A percentile compares a stretch with the other conserved stretches of the same genome.
Conservation (phyloP, 345 rosid species). For the Rhodamnia argentea region DNA sequence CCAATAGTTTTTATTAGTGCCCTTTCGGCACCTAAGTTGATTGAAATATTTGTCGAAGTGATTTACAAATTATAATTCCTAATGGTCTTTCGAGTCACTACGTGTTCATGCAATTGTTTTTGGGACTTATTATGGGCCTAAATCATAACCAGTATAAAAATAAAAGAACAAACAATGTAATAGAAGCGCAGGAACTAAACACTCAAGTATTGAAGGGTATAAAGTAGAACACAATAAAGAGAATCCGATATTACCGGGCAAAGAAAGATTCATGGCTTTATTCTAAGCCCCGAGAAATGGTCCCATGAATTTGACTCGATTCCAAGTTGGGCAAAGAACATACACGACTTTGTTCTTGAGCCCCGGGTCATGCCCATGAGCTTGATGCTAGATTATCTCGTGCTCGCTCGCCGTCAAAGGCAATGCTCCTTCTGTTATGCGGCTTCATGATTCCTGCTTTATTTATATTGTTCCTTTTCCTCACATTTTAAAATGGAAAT, state of each 20-base stretch:
- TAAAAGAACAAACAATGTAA: background rate
- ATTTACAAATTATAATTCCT: no score
- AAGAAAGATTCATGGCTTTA: no score
- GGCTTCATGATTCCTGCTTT: background rate
- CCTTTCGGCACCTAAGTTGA: no score
- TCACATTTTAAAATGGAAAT: background rate
- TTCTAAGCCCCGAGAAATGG: accelerated
- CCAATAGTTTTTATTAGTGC: background rate
- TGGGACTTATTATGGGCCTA: no score
- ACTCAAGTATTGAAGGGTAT: background rate
- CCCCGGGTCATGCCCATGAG: background rate
- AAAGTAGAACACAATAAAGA: background rate
- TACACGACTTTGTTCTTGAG: background rate
- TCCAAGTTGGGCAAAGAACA: background rate
- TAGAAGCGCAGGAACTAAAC: background rate
- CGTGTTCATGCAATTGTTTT: no score
- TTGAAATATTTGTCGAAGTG: no score
- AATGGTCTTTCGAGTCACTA: no score
- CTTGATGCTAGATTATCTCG: background rate
- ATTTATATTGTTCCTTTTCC: background rate
- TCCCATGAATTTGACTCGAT: accelerated
- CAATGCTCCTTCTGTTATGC: background rate
- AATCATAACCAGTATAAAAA: no score
- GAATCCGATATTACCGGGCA: no score
- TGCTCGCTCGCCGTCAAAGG: background rate